Base-by-base conservation (phyloP, 331 rosid genomes). In the Ulmus americana region DNA sequence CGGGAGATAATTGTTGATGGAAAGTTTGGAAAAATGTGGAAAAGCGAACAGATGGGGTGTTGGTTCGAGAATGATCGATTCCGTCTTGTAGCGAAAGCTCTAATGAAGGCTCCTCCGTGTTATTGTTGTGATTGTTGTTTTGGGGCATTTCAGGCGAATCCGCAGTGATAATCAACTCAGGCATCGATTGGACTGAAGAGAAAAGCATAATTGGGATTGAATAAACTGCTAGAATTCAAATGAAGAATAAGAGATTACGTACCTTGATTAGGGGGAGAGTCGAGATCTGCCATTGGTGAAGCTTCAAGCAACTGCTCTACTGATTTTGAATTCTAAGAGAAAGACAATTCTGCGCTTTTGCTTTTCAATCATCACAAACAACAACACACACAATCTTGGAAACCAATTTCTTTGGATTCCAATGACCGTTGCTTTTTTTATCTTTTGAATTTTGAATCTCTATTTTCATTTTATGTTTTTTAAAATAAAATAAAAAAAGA, bases 71-170 rank as follows among this genome's bases (percentile, higher is more conserved):
- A 18, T 70, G 86, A 53, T 77, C 43, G 59, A 88, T 77, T 46
- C 95, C 91, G 65, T 86, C 83, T 76, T 86, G 94, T 6, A 92
- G 76, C 61, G 97, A 92, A 55, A 92, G 82, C 80, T 85, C 97
- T 61, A 77, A 60, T 5, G 97, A 82, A 63, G 81, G 45, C 44
- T 74, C 90, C 71, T 81, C 43, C 28, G 10, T 55, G 35, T 8
- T 1, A n/a, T 38, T 22, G 42, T 13, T 28, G 16, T 57, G 5
- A 63, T 61, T 80, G 60, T 70, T 70, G 42, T 70, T 64, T 61
- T 75, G 75, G 12, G 81, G 79, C 59, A 82, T 64, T 38, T 90
- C 86, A 0, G 88, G 95, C 45, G 90, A 90, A 15, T 77, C 87
- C 8, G 77, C 80, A 77, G 86, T 81, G 48, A 84, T 59, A 51